phyloP scores from a whole-genome alignment of 2,329 filamentous ascomycete genomes.

The Fusarium devonianum region DNA sequence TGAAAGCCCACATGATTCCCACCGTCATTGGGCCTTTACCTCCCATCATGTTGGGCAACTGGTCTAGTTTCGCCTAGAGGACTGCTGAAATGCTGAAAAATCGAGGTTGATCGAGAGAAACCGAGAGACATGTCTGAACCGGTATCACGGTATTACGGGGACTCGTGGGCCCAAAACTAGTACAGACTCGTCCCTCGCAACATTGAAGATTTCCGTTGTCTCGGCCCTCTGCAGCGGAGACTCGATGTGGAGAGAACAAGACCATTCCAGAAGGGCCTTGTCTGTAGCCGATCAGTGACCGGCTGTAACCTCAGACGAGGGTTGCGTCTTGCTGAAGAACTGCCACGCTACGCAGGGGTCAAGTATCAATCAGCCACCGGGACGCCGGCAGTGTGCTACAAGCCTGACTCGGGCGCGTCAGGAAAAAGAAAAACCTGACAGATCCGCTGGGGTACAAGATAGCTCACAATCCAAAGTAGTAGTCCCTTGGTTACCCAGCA shows the following conservation, averaged over 20 bases:
- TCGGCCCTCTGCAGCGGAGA: background rate
- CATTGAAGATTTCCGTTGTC: background rate
- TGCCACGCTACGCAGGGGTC: background rate
- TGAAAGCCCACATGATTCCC: constrained; percentile 40
- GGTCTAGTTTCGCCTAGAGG: background rate
- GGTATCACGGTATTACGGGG: background rate
- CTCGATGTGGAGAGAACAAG: background rate
- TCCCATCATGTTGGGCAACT: constrained; percentile 26
- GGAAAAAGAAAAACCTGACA: background rate
- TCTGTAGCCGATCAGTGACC: background rate
- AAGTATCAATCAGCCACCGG: background rate
- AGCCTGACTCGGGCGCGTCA: too few relatives aligned
- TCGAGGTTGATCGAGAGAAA: background rate
- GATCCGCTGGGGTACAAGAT: too few relatives aligned
- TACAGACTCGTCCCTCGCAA: background rate
- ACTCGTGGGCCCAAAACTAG: background rate
- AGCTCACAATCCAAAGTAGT: too few relatives aligned
- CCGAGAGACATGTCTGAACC: background rate
- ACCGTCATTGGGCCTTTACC: constrained; percentile 31
- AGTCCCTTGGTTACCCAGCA: too few relatives aligned
- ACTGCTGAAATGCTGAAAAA: background rate
- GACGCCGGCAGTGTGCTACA: too few relatives aligned
- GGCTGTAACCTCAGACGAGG: background rate
- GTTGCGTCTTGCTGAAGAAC: background rate
- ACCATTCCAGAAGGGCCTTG: background rate